Base-by-base conservation (phyloP, 768 basidiomycete species). In the Termitomyces sp. region DNA sequence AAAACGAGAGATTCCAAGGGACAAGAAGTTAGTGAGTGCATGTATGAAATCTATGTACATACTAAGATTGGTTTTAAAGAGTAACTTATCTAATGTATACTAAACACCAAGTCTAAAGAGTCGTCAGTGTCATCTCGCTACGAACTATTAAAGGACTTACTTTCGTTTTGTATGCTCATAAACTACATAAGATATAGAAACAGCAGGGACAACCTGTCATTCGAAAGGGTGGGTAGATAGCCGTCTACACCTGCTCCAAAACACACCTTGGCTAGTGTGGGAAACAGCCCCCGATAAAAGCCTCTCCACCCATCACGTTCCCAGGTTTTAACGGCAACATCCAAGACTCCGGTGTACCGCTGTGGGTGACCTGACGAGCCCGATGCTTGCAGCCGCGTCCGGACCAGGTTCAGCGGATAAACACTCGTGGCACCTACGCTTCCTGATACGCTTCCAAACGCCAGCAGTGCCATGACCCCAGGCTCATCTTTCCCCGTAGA, bases 121-220 rank as follows among this genome's bases (percentile, higher is more conserved):
- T 28, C 7, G 34, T 54, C 35, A 55, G 44, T 30, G 37, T 47
- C 14, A 21, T 40, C 14, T 27, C 32, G 3, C 37, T 8, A 9
- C 54, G 42, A 27, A 32, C 49, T 45, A 43, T 43, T 1, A 43
- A 57, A 50, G 44, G 41, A 70, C 83, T 60, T 54, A 88, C 91
- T 77, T 86, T 69, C 86, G 81, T 76, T 91, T 94, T 64, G 80
- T 85, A 64, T 89, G 84, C 68, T 94, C 91, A 71, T 94, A 94
- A 60, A 97, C 95, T 40, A 97, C 85, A 73, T 97, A 97, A 58
- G 93, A 93, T 72, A 98, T 98, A 8, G 94, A 96, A 42, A 98
- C 96, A 4, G 94, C 88, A 50, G 96, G 96, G 44, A 97, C 86
- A 57, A 98, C 96, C 90, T 92, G 63, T 34, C 44, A 49, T 63